phyloP scores from a whole-genome alignment of 257 asterid genomes.

The Paulownia fortunei region DNA sequence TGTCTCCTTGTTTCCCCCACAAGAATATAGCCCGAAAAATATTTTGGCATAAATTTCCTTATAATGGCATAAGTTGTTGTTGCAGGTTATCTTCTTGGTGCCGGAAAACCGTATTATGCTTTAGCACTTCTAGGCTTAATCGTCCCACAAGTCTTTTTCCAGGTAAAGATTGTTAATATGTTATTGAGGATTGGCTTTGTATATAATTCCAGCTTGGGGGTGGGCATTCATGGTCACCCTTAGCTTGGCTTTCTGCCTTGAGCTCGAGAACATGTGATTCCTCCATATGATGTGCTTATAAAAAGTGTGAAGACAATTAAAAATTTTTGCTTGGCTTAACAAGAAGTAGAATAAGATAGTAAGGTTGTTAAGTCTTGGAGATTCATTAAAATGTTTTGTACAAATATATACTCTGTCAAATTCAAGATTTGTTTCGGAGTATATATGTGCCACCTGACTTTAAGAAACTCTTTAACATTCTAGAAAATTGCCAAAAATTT shows the following conservation, averaged over 20 bases:
- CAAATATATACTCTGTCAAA: no score
- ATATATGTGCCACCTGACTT: background rate
- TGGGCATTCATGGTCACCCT: no score
- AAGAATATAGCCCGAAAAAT: background rate
- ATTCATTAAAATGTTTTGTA: no score
- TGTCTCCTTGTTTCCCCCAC: background rate
- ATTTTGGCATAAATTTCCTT: background rate
- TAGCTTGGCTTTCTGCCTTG: no score
- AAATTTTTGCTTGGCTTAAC: background rate
- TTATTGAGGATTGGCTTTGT: background rate
- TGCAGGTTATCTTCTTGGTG: slow-evolving; percentile 91
- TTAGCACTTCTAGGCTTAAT: slow-evolving; percentile 82
- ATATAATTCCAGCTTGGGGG: no score
- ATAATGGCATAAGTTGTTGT: slow-evolving; percentile 17
- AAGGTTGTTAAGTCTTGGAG: background rate
- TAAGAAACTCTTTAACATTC: slow-evolving; percentile 13
- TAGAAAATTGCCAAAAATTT: background rate
- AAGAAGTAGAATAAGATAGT: background rate
- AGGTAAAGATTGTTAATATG: slow-evolving; percentile 54
- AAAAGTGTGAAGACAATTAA: background rate
- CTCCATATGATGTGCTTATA: no score
- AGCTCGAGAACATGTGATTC: no score
- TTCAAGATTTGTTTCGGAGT: background rate
- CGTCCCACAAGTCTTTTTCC: slow-evolving; percentile 92
- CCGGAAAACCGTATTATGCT: slow-evolving; percentile 88